Evolutionary conservation across 305 asterid genomes (phyloP).

Genomic region (Fraxinus paxiana): DNA sequence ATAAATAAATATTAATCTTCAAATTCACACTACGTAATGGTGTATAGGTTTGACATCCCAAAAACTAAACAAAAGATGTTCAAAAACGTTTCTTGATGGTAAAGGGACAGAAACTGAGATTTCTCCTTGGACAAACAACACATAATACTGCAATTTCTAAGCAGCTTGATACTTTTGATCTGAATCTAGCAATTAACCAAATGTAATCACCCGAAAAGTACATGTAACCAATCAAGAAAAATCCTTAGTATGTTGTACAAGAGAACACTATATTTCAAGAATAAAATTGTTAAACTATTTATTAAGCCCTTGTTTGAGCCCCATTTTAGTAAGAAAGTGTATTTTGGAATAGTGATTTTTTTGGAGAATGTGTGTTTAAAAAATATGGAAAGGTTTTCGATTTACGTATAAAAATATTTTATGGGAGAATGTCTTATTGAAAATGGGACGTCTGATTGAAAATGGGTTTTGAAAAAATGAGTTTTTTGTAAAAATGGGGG

Average conservation of each 20-base stretch:
- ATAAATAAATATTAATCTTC: not conserved
- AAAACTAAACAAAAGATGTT: not conserved
- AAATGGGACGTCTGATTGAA: too few species aligned
- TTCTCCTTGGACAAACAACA: not conserved
- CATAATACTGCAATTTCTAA: not conserved
- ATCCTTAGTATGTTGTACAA: not conserved
- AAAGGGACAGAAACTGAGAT: not conserved
- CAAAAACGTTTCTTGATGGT: not conserved
- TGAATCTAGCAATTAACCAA: not conserved
- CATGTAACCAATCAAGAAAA: not conserved
- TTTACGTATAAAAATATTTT: not conserved
- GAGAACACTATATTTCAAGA: not conserved
- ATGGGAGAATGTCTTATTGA: not conserved
- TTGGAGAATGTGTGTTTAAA: not conserved
- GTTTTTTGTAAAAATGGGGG: not conserved
- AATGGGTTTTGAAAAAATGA: not conserved
- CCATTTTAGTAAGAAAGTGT: not conserved
- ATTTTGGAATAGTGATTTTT: too few species aligned
- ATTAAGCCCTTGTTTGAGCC: not conserved
- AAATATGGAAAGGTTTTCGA: not conserved
- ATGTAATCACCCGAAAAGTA: not conserved
- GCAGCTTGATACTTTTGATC: not conserved
- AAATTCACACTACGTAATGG: conserved; percentile 12
- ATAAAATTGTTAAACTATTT: not conserved
- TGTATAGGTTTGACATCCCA: conserved; percentile 28